phyloP scores from a whole-genome alignment of 345 rosid genomes.

The Aegle marmelos region DNA sequence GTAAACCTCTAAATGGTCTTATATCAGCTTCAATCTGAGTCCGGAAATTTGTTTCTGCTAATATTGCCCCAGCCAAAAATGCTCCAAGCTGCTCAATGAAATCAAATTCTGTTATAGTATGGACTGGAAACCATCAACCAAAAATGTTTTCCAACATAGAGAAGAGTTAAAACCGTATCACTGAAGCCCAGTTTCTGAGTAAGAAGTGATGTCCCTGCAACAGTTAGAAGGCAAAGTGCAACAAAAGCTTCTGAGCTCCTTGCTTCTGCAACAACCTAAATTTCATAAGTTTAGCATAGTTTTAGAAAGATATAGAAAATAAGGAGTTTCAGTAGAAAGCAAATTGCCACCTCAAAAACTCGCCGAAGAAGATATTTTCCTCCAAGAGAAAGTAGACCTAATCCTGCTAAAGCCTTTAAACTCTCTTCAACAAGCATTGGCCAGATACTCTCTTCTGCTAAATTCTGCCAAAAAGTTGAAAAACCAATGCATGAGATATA shows the following conservation, averaged over 20 bases:
- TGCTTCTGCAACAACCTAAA: constrained; percentile 92
- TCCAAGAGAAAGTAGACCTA: constrained; percentile 88
- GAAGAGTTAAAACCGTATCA: constrained; percentile 64
- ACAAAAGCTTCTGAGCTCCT: constrained; percentile 97
- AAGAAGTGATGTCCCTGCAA: constrained; percentile 87
- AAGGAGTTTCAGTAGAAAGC: not conserved
- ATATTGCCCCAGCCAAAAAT: constrained; percentile 89
- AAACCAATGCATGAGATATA: not conserved
- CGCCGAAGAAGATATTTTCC: constrained; percentile 82
- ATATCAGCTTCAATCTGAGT: constrained; percentile 99
- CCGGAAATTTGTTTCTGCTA: constrained; percentile 94
- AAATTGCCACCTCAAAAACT: constrained; percentile 66
- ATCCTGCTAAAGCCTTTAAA: constrained; percentile 78
- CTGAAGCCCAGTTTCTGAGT: constrained; percentile 95
- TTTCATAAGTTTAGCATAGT: constrained; percentile 28
- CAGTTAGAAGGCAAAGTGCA: constrained; percentile 90
- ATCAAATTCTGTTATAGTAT: constrained; percentile 9
- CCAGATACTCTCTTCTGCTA: constrained; percentile 73
- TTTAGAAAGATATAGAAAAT: constrained; percentile 21
- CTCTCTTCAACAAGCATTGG: constrained; percentile 93
- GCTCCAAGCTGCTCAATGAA: constrained; percentile 81
- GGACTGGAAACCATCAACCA: constrained; percentile 7
- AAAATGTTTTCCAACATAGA: constrained; percentile 5
- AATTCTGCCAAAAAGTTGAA: constrained; percentile 37
- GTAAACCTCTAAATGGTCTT: constrained; percentile 94